Evolutionary conservation across 768 basidiomycete genomes (phyloP).

Genomic region (Coprinopsis cinerea): DNA sequence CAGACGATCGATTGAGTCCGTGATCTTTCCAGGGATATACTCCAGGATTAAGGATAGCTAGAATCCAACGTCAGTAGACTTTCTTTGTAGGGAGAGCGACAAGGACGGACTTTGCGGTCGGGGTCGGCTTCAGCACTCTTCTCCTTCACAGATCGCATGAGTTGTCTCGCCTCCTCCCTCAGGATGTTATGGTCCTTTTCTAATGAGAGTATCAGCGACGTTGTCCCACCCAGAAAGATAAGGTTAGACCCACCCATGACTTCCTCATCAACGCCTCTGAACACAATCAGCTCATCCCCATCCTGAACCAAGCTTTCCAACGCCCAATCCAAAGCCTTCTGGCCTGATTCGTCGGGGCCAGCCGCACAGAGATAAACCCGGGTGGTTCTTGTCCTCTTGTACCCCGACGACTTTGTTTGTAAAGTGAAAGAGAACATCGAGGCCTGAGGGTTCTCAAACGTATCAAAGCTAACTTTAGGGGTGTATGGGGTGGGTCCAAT

Average conservation of each 20-base stretch:
- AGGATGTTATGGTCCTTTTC: constrained; percentile 74
- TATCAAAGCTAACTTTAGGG: constrained; percentile 81
- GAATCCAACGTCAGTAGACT: background rate
- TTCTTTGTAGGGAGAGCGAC: background rate
- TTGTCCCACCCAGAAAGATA: background rate
- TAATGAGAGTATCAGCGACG: constrained; percentile 17
- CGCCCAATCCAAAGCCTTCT: constrained; percentile 89
- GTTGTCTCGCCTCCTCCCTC: constrained; percentile 79
- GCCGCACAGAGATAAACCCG: constrained; percentile 88
- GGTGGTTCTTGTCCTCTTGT: constrained; percentile 66
- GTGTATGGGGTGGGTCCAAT: constrained; percentile 35
- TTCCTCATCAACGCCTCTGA: constrained; percentile 85
- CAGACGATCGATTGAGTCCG: constrained; percentile 84
- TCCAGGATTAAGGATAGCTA: constrained; percentile 89
- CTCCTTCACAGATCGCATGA: constrained; percentile 75
- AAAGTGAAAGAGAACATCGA: constrained; percentile 88
- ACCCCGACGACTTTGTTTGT: constrained; percentile 79
- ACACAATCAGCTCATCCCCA: constrained; percentile 90
- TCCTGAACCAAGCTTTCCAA: constrained; percentile 79
- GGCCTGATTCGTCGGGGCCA: constrained; percentile 82
- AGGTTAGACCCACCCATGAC: constrained; percentile 53
- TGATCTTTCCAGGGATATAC: constrained; percentile 87
- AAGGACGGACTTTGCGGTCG: constrained; percentile 54
- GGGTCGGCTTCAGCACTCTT: constrained; percentile 75
- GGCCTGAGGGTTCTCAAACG: constrained; percentile 75